A percentile compares a stretch with the other conserved stretches of the same genome.
phyloP scores from a whole-genome alignment of 1,284 basidiomycete genomes.

The Papiliotrema nemorosa region DNA sequence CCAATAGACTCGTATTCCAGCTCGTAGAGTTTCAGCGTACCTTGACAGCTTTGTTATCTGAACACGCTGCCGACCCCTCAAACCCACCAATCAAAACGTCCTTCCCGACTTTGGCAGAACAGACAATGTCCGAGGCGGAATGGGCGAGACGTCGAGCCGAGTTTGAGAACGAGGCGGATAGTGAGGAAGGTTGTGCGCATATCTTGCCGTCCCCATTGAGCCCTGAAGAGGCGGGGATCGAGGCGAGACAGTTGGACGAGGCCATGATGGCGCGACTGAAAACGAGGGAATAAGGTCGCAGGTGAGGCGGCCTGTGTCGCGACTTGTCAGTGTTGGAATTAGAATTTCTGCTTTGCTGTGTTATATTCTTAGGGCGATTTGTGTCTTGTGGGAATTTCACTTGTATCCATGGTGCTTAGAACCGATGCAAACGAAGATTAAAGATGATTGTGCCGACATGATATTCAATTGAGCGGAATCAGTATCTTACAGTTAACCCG shows the following conservation, averaged over 20 bases:
- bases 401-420: no score
- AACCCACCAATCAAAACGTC: conserved; percentile 21
- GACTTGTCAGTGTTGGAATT: neutral
- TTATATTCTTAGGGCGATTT: no score
- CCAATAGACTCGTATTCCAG: conserved; percentile 83
- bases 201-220: conserved; percentile 50
- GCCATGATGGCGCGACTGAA: conserved; percentile 27
- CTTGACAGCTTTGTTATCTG: conserved; percentile 61
- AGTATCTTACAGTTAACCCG: no score
- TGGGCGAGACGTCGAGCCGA: conserved; percentile 70
- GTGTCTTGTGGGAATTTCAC: no score
- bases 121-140: conserved; percentile 68
- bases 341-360: no score
- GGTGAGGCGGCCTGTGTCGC: no score
- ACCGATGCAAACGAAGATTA: no score
- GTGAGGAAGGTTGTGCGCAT: conserved; percentile 63
- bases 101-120: conserved; percentile 53
- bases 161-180: conserved; percentile 61
- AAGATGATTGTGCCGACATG: no score
- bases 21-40: conserved; percentile 87
- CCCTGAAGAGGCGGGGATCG: conserved; percentile 26
- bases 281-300: neutral
- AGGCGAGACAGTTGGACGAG: conserved; percentile 34
- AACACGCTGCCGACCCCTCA: conserved; percentile 21
- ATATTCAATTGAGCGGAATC: no score